Evolutionary conservation across 257 asterid genomes (phyloP).

Genomic region (Apocynum venetum): DNA sequence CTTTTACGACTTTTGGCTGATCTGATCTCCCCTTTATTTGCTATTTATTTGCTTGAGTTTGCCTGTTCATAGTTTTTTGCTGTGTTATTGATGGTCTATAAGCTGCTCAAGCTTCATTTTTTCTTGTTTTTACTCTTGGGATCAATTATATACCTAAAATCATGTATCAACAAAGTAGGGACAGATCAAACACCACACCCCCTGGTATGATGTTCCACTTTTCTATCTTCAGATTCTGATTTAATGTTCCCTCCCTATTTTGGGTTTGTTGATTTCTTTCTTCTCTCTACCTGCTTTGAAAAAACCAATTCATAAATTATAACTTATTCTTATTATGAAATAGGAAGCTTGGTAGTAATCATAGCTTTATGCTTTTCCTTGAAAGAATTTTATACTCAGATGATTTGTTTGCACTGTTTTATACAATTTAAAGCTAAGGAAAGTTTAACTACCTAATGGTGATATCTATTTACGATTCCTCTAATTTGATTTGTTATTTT

Average conservation of each 20-base stretch:
- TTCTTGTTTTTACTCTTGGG: not conserved
- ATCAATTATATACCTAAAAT: not conserved
- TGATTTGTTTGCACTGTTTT: not conserved
- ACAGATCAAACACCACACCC: not conserved
- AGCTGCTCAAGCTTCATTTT: not conserved
- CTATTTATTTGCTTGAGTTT: constrained; percentile 4
- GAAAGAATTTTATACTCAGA: not conserved
- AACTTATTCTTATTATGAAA: not conserved
- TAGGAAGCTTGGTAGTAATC: not conserved
- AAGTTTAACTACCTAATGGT: not conserved
- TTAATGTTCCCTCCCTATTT: not conserved
- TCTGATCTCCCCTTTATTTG: not conserved
- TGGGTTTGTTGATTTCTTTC: not conserved
- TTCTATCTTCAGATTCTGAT: not conserved
- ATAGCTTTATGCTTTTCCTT: not conserved
- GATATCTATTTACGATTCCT: not conserved
- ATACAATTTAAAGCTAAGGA: not conserved
- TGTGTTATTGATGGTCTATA: not conserved
- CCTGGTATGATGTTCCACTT: not conserved
- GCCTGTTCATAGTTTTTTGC: not conserved
- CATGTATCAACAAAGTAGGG: not conserved
- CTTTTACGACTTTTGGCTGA: not conserved
- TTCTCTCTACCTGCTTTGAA: not conserved
- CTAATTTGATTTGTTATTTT: constrained; percentile 20
- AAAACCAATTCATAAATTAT: not conserved